Conservation (phyloP, 1,139 yeast genomes). For the Geotrichum bryndzae region DNA sequence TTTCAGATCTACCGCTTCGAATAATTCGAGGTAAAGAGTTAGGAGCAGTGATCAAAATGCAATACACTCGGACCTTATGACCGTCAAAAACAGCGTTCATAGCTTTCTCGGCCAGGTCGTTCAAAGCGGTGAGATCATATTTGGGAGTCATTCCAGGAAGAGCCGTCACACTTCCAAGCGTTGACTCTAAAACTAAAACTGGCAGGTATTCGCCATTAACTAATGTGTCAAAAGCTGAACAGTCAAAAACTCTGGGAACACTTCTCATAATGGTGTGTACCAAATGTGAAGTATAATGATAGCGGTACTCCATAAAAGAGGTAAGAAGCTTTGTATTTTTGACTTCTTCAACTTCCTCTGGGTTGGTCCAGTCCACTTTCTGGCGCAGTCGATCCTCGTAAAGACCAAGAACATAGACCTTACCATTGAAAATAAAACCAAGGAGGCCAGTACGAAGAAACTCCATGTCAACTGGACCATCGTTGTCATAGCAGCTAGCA, state of each 20-base stretch:
- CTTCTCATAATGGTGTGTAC: constrained; percentile 74
- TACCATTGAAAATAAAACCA: constrained; percentile 84
- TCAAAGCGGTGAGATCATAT: constrained; percentile 49
- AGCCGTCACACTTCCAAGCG: constrained; percentile 46
- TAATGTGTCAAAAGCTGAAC: constrained; percentile 83
- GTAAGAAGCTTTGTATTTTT: neutral
- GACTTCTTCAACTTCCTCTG: constrained; percentile 18
- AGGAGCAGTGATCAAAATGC: constrained; percentile 75
- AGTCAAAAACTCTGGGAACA: constrained; percentile 78
- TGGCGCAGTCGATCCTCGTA: constrained; percentile 91
- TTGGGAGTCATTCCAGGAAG: constrained; percentile 70
- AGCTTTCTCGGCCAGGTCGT: constrained; percentile 69
- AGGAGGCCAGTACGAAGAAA: constrained; percentile 85
- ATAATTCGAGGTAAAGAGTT: constrained; percentile 78
- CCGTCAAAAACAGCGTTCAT: constrained; percentile 62
- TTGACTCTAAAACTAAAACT: constrained; percentile 81
- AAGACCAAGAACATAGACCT: constrained; percentile 78
- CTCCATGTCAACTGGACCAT: constrained; percentile 63
- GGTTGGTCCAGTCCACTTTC: constrained; percentile 34
- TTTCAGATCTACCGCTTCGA: constrained; percentile 80
- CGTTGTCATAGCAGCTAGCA: constrained; percentile 69
- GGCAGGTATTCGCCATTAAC: constrained; percentile 83
- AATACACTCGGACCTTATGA: constrained; percentile 73
- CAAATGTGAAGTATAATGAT: constrained; percentile 81
- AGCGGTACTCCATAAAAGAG: constrained; percentile 38